These are phyloP conservation scores for Taphrina communis DNA, from an alignment of 1,139 yeast genomes.

Conservation along the genomic window DNA sequence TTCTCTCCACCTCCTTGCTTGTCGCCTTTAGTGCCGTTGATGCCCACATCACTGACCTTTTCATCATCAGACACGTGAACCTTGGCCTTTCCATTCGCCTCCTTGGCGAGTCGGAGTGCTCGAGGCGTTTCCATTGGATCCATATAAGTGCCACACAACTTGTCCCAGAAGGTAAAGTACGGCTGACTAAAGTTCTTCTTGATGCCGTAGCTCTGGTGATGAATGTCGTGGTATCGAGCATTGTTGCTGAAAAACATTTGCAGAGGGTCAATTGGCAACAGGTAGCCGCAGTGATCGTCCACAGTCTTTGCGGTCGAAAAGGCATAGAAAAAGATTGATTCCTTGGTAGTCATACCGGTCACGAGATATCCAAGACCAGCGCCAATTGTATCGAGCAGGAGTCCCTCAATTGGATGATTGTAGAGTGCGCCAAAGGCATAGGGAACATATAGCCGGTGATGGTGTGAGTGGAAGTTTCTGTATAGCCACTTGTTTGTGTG, in stretches of 20 bases:
- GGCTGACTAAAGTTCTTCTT: conserved; percentile 96
- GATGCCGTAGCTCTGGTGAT: conserved; percentile 95
- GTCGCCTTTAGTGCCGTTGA: conserved; percentile 37
- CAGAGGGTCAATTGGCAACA: conserved; percentile 86
- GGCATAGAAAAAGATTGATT: conserved; percentile 72
- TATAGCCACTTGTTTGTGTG: conserved; percentile 79
- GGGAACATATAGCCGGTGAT: conserved; percentile 91
- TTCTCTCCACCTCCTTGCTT: conserved; percentile 37
- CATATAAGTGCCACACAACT: conserved; percentile 68
- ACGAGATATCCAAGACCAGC: conserved; percentile 79
- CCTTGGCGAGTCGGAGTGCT: conserved; percentile 42
- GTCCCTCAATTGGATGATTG: conserved; percentile 93
- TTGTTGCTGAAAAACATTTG: conserved; percentile 91
- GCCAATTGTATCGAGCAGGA: conserved; percentile 86
- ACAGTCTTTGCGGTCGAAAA: conserved; percentile 92
- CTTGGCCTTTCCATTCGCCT: conserved; percentile 37
- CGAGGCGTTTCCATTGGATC: conserved; percentile 60
- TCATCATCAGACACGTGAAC: conserved; percentile 23
- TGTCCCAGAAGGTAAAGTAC: conserved; percentile 93
- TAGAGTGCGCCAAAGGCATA: conserved; percentile 96
- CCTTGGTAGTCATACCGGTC: conserved; percentile 74
- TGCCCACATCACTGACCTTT: conserved; percentile 22
- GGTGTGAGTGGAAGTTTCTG: conserved; percentile 86
- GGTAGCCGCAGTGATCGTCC: conserved; percentile 97
- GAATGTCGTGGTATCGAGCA: conserved; percentile 94